Evolutionary conservation across 768 basidiomycete genomes (phyloP).

Genomic region (Mycena rosella): DNA sequence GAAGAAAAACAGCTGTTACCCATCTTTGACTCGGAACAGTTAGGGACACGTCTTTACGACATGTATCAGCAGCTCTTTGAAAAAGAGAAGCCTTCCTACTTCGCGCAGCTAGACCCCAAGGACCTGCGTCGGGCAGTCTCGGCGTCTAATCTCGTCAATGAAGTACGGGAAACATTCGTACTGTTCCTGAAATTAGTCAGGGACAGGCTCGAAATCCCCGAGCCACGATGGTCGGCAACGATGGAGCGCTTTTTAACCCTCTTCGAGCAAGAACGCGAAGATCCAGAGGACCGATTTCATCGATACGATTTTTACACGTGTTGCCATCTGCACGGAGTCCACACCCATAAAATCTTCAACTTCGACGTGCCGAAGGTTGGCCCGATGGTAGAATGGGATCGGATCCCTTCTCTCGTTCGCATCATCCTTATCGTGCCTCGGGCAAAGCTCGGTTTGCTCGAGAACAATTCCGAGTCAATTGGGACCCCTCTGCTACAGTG

Average conservation of each 20-base stretch:
- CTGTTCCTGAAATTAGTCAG: constrained; percentile 58
- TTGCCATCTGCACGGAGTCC: constrained; percentile 55
- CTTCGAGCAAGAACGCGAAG: constrained; percentile 36
- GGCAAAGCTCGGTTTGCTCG: constrained; percentile 42
- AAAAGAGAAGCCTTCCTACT: constrained; percentile 47
- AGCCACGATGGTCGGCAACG: constrained; percentile 56
- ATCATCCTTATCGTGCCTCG: constrained; percentile 53
- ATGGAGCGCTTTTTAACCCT: constrained; percentile 52
- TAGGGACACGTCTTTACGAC: constrained; percentile 55
- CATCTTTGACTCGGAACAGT: constrained; percentile 47
- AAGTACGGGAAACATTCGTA: constrained; percentile 63
- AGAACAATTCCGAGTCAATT: constrained; percentile 38
- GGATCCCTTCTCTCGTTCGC: constrained; percentile 49
- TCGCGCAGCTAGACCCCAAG: constrained; percentile 13
- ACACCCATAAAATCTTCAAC: constrained; percentile 44
- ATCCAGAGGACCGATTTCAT: constrained; percentile 47
- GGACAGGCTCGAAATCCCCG: constrained; percentile 43
- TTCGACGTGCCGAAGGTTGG: constrained; percentile 37
- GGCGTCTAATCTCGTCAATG: constrained; percentile 51
- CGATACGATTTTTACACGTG: constrained; percentile 63
- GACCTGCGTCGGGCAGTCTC: constrained; percentile 30
- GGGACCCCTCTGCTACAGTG: constrained; percentile 54
- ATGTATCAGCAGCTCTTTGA: constrained; percentile 61
- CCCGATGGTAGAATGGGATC: constrained; percentile 45
- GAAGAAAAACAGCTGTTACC: constrained; percentile 18